phyloP scores from a whole-genome alignment of 164 flowering plant species.

The Vitis rupestris region DNA sequence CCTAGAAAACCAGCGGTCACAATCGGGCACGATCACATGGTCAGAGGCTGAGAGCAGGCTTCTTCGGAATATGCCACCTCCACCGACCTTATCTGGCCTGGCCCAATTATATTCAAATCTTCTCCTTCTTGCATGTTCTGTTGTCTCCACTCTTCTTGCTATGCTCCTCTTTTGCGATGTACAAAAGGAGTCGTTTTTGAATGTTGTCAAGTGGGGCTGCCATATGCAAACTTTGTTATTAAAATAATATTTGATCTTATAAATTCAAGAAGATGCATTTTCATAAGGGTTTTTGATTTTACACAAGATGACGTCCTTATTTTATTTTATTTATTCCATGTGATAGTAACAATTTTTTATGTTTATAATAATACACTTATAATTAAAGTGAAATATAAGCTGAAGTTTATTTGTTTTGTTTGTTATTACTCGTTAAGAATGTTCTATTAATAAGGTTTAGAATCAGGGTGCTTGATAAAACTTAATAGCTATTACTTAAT shows the following conservation, averaged over 20 bases:
- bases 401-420: no score
- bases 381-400: no score
- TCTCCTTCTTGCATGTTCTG: conserved; percentile 18
- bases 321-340: no score
- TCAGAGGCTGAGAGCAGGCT: not conserved
- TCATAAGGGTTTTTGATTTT: no score
- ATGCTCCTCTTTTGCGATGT: not conserved
- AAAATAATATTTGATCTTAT: not conserved
- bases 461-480: no score
- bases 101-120: conserved; percentile 22
- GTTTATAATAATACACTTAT: no score
- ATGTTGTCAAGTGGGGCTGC: not conserved
- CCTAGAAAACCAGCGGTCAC: not conserved
- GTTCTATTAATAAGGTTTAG: no score
- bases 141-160: not conserved
- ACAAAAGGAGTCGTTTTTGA: not conserved
- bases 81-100: conserved; percentile 44
- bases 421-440: no score
- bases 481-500: no score
- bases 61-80: conserved; percentile 18
- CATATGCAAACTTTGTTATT: not conserved
- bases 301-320: no score
- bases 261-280: no score
- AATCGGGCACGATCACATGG: not conserved
- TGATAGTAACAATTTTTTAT: no score